phyloP scores from a whole-genome alignment of 1,139 yeast genomes.

The Pichia sp. region DNA sequence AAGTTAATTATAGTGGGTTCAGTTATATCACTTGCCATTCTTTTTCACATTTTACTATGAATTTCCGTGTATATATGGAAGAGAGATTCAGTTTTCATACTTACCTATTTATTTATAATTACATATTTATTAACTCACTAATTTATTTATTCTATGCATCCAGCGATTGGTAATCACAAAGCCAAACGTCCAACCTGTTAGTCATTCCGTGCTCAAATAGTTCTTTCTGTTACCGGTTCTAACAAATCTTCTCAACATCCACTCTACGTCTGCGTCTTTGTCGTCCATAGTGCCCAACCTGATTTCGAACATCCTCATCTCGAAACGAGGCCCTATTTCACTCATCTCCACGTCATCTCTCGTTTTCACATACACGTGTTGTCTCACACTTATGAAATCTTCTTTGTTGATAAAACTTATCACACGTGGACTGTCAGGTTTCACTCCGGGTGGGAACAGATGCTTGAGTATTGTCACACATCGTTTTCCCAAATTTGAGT shows the following conservation, averaged over 20 bases:
- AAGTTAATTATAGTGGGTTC: neutral
- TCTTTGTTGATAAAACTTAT: conserved; percentile 87
- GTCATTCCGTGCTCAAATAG: conserved; percentile 45
- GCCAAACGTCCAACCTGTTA: neutral
- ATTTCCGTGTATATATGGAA: neutral
- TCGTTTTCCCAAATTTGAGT: conserved; percentile 78
- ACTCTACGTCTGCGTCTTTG: conserved; percentile 96
- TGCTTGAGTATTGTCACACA: conserved; percentile 80
- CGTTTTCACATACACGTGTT: conserved; percentile 88
- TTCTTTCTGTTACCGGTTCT: conserved; percentile 95
- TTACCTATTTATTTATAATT: conserved; percentile 3
- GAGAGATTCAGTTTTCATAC: conserved; percentile 1
- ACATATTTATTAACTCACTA: conserved; percentile 2
- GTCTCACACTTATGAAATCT: conserved; percentile 90
- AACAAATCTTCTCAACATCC: conserved; percentile 90
- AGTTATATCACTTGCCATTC: neutral
- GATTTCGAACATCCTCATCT: conserved; percentile 87
- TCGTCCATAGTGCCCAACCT: conserved; percentile 88
- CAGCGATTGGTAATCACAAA: neutral
- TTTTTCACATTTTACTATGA: neutral
- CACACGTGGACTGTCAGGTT: conserved; percentile 81
- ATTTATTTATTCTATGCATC: neutral
- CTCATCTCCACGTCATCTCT: conserved; percentile 87
- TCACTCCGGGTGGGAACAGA: conserved; percentile 95
- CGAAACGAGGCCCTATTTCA: conserved; percentile 98